Evolutionary conservation across 371 early-diverging fungal species (phyloP).

Genomic region (Quaeritorhiza haematococci): DNA sequence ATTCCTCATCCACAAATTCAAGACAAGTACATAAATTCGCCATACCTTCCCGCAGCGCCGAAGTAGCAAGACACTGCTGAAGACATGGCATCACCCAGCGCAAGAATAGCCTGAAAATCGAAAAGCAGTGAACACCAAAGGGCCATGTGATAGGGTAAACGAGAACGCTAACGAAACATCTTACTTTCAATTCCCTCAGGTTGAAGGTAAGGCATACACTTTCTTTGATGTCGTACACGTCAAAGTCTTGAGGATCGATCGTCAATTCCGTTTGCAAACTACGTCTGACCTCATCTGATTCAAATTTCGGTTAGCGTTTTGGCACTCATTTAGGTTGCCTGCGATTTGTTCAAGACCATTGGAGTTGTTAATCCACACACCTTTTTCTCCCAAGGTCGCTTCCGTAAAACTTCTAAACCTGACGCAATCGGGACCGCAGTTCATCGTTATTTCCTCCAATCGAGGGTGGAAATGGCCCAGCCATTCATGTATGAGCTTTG

Average conservation of each 20-base stretch:
- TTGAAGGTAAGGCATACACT: constrained; percentile 25
- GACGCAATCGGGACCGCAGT: constrained; percentile 24
- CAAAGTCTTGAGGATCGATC: constrained; percentile 36
- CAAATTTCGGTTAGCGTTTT: neutral
- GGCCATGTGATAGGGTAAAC: neutral
- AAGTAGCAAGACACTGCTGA: too few species aligned
- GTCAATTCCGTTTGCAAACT: constrained; percentile 35
- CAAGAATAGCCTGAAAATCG: neutral
- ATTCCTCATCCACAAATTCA: too few species aligned
- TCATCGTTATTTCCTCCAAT: constrained; percentile 54
- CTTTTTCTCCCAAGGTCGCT: neutral
- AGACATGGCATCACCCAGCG: too few species aligned
- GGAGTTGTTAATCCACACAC: neutral
- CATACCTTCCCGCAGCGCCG: too few species aligned
- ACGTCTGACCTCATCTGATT: constrained; percentile 10
- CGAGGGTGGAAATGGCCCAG: constrained; percentile 44
- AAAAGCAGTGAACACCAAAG: neutral
- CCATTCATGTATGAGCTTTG: constrained; percentile 51
- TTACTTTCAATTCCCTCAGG: constrained; percentile 38
- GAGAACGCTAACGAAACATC: neutral
- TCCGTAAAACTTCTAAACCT: constrained; percentile 48
- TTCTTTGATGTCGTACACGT: constrained; percentile 19
- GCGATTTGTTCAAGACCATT: neutral
- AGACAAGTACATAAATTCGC: too few species aligned
- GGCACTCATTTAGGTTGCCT: neutral